These are phyloP conservation scores for Colletotrichum tropicale DNA, from an alignment of 2,329 filamentous ascomycete species.

Conservation along the genomic window DNA sequence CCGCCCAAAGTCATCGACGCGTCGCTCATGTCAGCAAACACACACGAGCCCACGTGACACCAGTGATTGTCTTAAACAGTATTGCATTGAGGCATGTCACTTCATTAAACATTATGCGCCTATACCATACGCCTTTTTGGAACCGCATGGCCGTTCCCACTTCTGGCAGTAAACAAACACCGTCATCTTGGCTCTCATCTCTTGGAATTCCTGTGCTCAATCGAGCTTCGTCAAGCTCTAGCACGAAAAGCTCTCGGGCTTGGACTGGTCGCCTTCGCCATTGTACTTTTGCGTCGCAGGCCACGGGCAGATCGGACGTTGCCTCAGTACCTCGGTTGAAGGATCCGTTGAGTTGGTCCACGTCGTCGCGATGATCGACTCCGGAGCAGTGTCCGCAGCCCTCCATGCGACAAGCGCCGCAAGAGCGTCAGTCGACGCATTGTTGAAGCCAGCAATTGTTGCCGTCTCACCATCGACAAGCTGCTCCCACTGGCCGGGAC, in stretches of 20 bases:
- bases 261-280: neutral
- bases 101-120: constrained; percentile 6
- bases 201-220: neutral
- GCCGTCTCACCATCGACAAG: constrained; percentile 17
- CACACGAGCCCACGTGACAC: neutral
- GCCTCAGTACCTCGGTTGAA: constrained; percentile 42
- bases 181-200: neutral
- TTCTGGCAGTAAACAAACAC: neutral
- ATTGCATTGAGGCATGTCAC: neutral
- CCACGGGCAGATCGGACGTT: constrained; percentile 50
- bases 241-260: neutral
- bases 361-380: constrained; percentile 38
- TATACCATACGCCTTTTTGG: neutral
- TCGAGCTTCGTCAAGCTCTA: neutral
- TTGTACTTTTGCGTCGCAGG: constrained; percentile 21
- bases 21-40: neutral
- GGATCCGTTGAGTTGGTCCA: constrained; percentile 29
- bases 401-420: constrained; percentile 43
- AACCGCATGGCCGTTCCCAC: neutral
- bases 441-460: constrained; percentile 37
- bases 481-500: constrained; percentile 28
- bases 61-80: neutral
- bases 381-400: constrained; percentile 33
- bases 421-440: constrained; percentile 40
- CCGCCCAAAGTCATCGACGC: neutral